Conservation (phyloP, 768 basidiomycete genomes). For the Rhodotorula paludigena region DNA sequence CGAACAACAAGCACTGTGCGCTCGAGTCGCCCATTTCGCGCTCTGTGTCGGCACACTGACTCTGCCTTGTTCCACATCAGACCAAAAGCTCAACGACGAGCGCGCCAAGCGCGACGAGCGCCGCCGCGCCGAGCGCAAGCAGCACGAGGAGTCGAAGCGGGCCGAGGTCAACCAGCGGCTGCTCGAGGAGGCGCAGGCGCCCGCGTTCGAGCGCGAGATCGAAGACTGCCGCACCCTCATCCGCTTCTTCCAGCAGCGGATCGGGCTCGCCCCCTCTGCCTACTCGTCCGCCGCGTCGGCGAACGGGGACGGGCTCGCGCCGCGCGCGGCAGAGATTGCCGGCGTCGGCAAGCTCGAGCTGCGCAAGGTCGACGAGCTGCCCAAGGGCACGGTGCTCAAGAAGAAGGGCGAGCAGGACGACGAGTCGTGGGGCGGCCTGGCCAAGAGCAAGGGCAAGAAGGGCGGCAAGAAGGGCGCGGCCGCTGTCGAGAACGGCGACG, state of each 20-base stretch:
- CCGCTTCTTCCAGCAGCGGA: constrained; percentile 59
- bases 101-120: constrained; percentile 72
- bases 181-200: constrained; percentile 80
- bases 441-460: constrained; percentile 58
- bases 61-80: constrained; percentile 38
- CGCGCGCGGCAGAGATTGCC: constrained; percentile 49
- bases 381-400: constrained; percentile 71
- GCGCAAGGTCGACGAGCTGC: constrained; percentile 62
- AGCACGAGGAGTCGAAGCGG: constrained; percentile 71
- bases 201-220: constrained; percentile 87
- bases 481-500: constrained; percentile 38
- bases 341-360: constrained; percentile 77
- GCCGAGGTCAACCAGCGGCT: constrained; percentile 71
- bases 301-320: constrained; percentile 38
- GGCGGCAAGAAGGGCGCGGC: constrained; percentile 48
- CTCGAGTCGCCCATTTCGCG: background rate
- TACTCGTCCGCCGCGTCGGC: constrained; percentile 43
- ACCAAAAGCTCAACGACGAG: constrained; percentile 77
- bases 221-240: constrained; percentile 94
- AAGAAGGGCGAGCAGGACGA: constrained; percentile 90
- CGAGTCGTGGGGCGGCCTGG: constrained; percentile 68
- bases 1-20: constrained; percentile 71
- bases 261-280: constrained; percentile 28
- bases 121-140: constrained; percentile 66
- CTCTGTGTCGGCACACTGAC: no score